These are phyloP conservation scores for Saccharomycopsis lassenensis DNA, from an alignment of 805 yeast species.

Conservation along the genomic window DNA sequence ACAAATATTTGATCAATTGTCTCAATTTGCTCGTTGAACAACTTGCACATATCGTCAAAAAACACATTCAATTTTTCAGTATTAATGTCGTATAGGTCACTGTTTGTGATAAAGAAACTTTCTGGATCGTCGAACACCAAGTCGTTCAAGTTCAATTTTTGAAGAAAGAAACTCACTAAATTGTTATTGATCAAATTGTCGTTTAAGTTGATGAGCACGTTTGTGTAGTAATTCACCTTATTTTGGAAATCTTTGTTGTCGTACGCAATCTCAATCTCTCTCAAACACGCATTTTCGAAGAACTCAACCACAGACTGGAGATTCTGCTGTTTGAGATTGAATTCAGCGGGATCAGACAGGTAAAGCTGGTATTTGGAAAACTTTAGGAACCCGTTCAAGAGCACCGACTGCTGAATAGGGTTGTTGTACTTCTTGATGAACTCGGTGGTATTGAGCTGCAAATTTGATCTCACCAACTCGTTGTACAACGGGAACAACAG, in stretches of 20 bases:
- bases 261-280: constrained; percentile 54
- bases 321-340: constrained; percentile 24
- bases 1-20: constrained; percentile 29
- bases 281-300: constrained; percentile 58
- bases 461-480: constrained; percentile 33
- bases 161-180: constrained; percentile 30
- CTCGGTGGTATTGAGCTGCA: constrained; percentile 30
- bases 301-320: constrained; percentile 50
- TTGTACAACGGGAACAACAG: constrained; percentile 33
- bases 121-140: constrained; percentile 27
- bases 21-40: constrained; percentile 27
- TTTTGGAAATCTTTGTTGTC: constrained; percentile 34
- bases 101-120: constrained; percentile 20
- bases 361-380: constrained; percentile 28
- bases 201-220: constrained; percentile 24
- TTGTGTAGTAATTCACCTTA: constrained; percentile 25
- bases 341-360: constrained; percentile 24
- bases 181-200: constrained; percentile 29
- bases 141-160: constrained; percentile 26
- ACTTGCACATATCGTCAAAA: constrained; percentile 22
- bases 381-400: constrained; percentile 30
- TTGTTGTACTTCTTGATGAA: constrained; percentile 36
- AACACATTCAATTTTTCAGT: constrained; percentile 20
- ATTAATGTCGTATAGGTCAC: constrained; percentile 19
- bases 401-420: constrained; percentile 42